phyloP scores from a whole-genome alignment of 2,329 filamentous ascomycete species.

The Madurella mycetomatis region DNA sequence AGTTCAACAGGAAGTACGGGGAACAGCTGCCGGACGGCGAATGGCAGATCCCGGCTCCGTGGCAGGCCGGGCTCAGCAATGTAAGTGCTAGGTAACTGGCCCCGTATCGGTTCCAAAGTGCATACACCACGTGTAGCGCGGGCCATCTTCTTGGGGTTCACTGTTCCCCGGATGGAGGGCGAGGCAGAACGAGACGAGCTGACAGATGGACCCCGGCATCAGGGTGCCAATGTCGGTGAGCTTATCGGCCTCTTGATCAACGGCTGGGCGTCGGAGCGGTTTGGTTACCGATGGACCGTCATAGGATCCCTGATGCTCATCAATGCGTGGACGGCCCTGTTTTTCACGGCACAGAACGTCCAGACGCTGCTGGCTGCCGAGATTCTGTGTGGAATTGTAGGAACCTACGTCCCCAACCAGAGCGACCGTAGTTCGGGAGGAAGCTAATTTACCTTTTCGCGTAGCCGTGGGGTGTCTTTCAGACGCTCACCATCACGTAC shows the following conservation, averaged over 20 bases:
- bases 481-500: conserved; percentile 57
- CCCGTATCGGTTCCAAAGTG: background rate
- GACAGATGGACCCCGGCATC: conserved; percentile 12
- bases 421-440: background rate
- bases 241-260: conserved; percentile 64
- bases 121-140: background rate
- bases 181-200: background rate
- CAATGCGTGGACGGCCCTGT: conserved; percentile 56
- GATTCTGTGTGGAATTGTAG: conserved; percentile 53
- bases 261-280: conserved; percentile 61
- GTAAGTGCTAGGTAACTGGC: conserved; percentile 22
- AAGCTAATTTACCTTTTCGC: conserved; percentile 6
- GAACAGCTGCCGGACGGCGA: conserved; percentile 40
- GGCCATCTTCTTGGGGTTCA: background rate
- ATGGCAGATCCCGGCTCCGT: conserved; percentile 55
- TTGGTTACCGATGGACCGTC: conserved; percentile 63
- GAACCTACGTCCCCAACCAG: background rate
- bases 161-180: background rate
- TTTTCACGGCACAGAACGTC: conserved; percentile 61
- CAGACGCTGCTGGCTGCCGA: conserved; percentile 56
- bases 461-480: conserved; percentile 41
- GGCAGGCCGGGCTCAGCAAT: conserved; percentile 60
- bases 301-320: conserved; percentile 52
- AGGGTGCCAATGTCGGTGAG: conserved; percentile 56
- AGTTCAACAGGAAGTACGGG: conserved; percentile 57